These are phyloP conservation scores for Colletotrichum orchidophilum DNA, from an alignment of 2,329 filamentous ascomycete species.

Conservation along the genomic window DNA sequence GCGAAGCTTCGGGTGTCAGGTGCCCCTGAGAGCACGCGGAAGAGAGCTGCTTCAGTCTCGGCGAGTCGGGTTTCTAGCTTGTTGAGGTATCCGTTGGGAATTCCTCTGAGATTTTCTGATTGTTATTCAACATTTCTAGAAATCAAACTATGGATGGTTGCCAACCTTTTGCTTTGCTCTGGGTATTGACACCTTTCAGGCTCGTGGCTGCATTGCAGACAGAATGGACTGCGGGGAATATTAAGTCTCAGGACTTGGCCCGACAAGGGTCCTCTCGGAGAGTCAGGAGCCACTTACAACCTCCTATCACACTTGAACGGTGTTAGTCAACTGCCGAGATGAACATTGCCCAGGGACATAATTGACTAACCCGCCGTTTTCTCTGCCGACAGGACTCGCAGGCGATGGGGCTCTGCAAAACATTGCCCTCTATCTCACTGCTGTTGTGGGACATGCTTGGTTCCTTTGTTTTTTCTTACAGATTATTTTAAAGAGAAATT, in stretches of 20 bases:
- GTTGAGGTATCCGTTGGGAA: constrained; percentile 50
- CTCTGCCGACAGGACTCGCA: constrained; percentile 45
- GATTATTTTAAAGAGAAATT: background rate
- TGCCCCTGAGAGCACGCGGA: constrained; percentile 34
- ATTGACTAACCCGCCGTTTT: constrained; percentile 42
- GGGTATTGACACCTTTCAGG: constrained; percentile 44
- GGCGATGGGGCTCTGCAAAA: constrained; percentile 42
- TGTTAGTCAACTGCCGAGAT: background rate
- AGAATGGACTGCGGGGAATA: constrained; percentile 38
- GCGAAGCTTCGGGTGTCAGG: background rate
- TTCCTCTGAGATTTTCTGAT: constrained; percentile 37
- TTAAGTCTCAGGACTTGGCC: constrained; percentile 15
- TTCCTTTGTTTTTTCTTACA: background rate
- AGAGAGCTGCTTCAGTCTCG: constrained; percentile 43
- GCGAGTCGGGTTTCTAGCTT: constrained; percentile 48
- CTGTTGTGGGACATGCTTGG: constrained; percentile 8
- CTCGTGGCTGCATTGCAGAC: constrained; percentile 42
- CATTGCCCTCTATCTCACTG: background rate
- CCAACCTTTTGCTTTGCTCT: constrained; percentile 45
- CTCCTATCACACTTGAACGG: constrained; percentile 27
- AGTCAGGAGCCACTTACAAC: constrained; percentile 8
- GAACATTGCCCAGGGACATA: background rate
- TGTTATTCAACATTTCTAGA: background rate
- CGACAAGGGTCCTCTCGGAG: background rate
- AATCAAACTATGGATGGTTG: background rate